A percentile compares a stretch with the other conserved stretches of the same genome.
These are phyloP conservation scores for Pleoardoris graminearum DNA, from an alignment of 2,329 filamentous ascomycete species.

Conservation along the genomic window DNA sequence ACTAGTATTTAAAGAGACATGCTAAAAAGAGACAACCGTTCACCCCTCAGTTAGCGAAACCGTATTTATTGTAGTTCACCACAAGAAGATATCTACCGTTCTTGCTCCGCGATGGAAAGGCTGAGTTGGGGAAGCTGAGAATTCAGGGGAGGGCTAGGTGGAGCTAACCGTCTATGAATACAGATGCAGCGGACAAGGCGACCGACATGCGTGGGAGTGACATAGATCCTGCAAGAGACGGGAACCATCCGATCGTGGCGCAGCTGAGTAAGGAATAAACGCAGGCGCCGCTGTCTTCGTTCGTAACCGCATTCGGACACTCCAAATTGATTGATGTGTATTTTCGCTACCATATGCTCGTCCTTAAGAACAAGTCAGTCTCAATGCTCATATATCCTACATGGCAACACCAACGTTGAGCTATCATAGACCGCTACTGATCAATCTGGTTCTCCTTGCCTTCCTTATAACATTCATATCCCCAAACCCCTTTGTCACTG, in stretches of 20 bases:
- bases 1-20: too few relatives aligned
- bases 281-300: neutral
- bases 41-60: too few relatives aligned
- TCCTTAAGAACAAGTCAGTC: too few relatives aligned
- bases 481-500: neutral
- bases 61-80: too few relatives aligned
- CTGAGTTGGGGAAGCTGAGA: neutral
- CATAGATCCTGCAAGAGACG: constrained; percentile 5
- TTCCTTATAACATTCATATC: neutral
- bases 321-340: too few relatives aligned
- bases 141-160: neutral
- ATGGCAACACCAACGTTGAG: too few relatives aligned
- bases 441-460: neutral
- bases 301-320: neutral
- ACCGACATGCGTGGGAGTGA: neutral
- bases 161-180: neutral
- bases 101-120: too few relatives aligned
- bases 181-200: neutral
- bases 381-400: too few relatives aligned
- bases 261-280: neutral
- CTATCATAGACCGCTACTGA: too few relatives aligned
- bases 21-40: too few relatives aligned
- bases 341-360: too few relatives aligned
- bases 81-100: too few relatives aligned
- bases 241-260: neutral